These are phyloP conservation scores for Populus hybrid DNA, from an alignment of 441 rosid species.

Conservation along the genomic window DNA sequence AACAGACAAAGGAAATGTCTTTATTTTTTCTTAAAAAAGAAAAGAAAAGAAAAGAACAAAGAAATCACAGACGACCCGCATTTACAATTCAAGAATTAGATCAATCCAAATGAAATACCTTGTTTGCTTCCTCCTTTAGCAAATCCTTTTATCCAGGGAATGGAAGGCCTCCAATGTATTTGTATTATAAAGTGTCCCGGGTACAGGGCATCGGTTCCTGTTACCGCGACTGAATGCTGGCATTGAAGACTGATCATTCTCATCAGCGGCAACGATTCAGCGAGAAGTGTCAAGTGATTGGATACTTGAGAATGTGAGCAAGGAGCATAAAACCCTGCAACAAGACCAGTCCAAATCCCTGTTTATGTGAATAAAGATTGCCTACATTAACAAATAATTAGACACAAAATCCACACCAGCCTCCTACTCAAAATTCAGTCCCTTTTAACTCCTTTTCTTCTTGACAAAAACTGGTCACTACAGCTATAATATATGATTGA, in stretches of 20 bases:
- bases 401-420: too few relatives aligned
- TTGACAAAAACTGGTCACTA: background rate
- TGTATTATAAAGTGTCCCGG: conserved; percentile 71
- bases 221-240: conserved; percentile 40
- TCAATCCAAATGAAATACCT: conserved; percentile 34
- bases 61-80: background rate
- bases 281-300: conserved; percentile 59
- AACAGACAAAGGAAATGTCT: background rate
- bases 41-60: background rate
- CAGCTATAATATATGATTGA: background rate
- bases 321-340: conserved; percentile 87
- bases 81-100: background rate
- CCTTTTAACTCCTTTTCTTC: background rate
- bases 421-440: too few relatives aligned
- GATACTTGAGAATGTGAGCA: conserved; percentile 80
- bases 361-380: background rate
- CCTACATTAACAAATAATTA: background rate
- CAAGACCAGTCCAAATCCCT: background rate
- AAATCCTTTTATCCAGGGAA: conserved; percentile 59
- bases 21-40: background rate
- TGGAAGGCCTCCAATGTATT: conserved; percentile 71
- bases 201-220: conserved; percentile 73
- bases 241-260: conserved; percentile 28
- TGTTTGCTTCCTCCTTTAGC: conserved; percentile 61
- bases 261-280: conserved; percentile 63